A percentile compares a stretch with the other conserved stretches of the same genome.
phyloP scores from a whole-genome alignment of 495 filamentous ascomycete genomes.

The Neurospora africana region DNA sequence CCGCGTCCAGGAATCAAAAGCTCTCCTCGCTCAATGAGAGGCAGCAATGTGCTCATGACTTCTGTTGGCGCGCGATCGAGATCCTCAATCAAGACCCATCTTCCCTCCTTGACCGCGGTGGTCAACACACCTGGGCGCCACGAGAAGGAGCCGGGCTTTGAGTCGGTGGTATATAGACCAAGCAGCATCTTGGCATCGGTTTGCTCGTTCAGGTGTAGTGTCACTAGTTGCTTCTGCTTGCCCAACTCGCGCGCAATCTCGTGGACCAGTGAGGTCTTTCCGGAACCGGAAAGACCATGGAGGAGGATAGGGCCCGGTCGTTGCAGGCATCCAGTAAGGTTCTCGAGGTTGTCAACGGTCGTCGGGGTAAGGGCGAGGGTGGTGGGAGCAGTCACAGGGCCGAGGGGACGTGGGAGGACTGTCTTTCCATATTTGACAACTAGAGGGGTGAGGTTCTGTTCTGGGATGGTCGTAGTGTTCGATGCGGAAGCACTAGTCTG shows the following conservation, averaged over 20 bases:
- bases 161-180: conserved; percentile 81
- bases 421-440: conserved; percentile 45
- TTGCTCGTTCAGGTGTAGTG: conserved; percentile 91
- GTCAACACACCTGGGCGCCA: conserved; percentile 94
- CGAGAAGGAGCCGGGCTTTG: conserved; percentile 73
- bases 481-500: conserved; percentile 3
- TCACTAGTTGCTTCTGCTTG: conserved; percentile 67
- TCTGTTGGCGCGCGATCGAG: conserved; percentile 92
- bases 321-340: conserved; percentile 55
- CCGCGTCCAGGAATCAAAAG: conserved; percentile 78
- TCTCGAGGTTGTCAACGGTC: conserved; percentile 55
- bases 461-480: conserved; percentile 3
- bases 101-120: conserved; percentile 82
- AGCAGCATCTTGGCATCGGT: conserved; percentile 92
- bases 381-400: conserved; percentile 36
- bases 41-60: conserved; percentile 80
- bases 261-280: conserved; percentile 80
- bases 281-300: conserved; percentile 73
- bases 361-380: conserved; percentile 64
- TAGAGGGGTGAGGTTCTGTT: conserved; percentile 29
- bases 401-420: conserved; percentile 55
- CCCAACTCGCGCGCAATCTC: conserved; percentile 69
- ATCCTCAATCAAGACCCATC: conserved; percentile 96
- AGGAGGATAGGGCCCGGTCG: conserved; percentile 61
- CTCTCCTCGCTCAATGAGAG: conserved; percentile 80